Evolutionary conservation across 2,329 filamentous ascomycete genomes (phyloP).

Genomic region (Tolypocladium ophioglossoides): DNA sequence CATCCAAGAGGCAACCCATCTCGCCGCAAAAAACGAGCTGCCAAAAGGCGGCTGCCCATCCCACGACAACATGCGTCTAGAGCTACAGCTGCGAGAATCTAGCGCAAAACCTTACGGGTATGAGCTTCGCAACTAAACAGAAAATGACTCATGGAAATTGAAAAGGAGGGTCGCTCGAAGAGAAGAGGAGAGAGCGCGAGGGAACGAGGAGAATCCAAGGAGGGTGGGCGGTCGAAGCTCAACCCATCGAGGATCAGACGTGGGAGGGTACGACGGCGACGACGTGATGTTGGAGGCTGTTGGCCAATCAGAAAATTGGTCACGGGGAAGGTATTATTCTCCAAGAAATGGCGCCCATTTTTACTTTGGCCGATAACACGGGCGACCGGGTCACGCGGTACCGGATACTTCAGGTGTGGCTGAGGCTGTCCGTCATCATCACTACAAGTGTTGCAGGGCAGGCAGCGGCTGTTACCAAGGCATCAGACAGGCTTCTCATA

Average conservation of each 20-base stretch:
- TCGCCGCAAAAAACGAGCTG: neutral
- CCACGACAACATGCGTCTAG: neutral
- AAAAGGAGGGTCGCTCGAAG: constrained; percentile 15
- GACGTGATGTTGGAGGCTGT: constrained; percentile 19
- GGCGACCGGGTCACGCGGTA: neutral
- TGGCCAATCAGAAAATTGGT: constrained; percentile 30
- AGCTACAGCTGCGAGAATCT: neutral
- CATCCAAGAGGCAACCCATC: constrained; percentile 8
- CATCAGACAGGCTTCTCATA: neutral
- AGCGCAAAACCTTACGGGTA: constrained; percentile 12
- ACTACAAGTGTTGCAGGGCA: neutral
- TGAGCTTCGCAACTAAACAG: constrained; percentile 5
- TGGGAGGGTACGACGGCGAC: constrained; percentile 17
- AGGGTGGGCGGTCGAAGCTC: constrained; percentile 10
- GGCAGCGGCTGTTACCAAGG: neutral
- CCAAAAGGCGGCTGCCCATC: neutral
- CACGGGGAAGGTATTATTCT: constrained; percentile 23
- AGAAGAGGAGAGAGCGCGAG: constrained; percentile 5
- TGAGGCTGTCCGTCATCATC: neutral
- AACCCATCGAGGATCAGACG: constrained; percentile 20
- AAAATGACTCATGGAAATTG: constrained; percentile 21
- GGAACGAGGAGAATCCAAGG: constrained; percentile 6
- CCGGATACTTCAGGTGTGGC: neutral
- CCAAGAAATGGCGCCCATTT: constrained; percentile 22
- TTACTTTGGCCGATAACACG: constrained; percentile 15